Conservation (phyloP, 441 rosid species). For the Gossypium trilobum region DNA sequence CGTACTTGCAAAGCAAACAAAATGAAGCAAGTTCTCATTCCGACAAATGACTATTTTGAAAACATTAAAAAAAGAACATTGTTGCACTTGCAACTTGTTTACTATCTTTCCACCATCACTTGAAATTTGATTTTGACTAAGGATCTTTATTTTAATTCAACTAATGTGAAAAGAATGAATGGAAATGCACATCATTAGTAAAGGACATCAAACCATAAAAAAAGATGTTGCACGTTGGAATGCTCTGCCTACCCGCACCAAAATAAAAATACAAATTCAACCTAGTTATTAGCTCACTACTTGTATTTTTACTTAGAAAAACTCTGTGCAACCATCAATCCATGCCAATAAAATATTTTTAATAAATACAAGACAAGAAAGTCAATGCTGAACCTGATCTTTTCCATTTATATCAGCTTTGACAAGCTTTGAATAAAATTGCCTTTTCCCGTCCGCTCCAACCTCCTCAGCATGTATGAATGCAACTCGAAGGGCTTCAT, state of each 20-base stretch:
- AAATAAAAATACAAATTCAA: neutral
- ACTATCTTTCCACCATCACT: neutral
- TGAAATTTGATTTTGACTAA: neutral
- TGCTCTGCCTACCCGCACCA: neutral
- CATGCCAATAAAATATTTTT: neutral
- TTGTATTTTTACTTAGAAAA: neutral
- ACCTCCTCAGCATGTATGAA: conserved; percentile 85
- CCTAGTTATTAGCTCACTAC: neutral
- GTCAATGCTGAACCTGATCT: conserved; percentile 60
- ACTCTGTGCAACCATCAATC: neutral
- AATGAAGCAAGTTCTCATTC: conserved; percentile 5
- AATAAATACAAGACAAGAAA: conserved; percentile 10
- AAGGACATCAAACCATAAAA: conserved; percentile 4
- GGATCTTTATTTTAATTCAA: neutral
- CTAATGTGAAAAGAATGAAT: neutral
- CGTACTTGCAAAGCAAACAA: neutral
- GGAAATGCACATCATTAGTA: neutral
- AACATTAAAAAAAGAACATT: neutral
- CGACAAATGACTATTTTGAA: neutral
- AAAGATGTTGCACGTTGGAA: neutral
- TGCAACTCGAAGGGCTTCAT: conserved; percentile 94
- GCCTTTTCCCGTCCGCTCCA: conserved; percentile 47
- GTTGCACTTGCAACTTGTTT: neutral
- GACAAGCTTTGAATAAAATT: conserved; percentile 78
- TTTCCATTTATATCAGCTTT: conserved; percentile 96